These are phyloP conservation scores for Zea luxurians DNA, from an alignment of 176 grass and related monocot species.

Conservation along the genomic window DNA sequence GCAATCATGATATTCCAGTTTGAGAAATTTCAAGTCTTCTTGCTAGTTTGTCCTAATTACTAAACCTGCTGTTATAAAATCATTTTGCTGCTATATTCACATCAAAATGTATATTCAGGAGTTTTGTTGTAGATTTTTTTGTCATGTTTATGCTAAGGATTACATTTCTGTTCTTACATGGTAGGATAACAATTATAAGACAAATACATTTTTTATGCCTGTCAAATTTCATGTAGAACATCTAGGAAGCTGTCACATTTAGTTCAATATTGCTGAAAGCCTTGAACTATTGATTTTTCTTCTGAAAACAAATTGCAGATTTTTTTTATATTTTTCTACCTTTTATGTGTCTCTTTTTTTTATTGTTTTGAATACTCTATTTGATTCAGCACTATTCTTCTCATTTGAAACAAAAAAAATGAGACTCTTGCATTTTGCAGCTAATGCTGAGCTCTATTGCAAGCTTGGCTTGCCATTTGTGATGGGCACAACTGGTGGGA, in stretches of 20 bases:
- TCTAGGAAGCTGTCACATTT: slow-evolving; percentile 8
- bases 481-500: slow-evolving; percentile 91
- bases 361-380: not conserved
- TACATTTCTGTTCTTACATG: slow-evolving; percentile 7
- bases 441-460: slow-evolving; percentile 83
- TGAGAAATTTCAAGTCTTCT: not conserved
- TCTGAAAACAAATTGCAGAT: not conserved
- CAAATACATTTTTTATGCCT: not conserved
- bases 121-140: not conserved
- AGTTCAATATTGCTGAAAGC: slow-evolving; percentile 21
- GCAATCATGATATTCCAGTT: not conserved
- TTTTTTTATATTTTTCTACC: not conserved
- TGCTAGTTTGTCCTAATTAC: not conserved
- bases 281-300: not conserved
- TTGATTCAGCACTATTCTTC: not conserved
- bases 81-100: not conserved
- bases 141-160: not conserved
- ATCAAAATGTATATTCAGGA: slow-evolving; percentile 14
- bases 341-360: not conserved
- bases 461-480: slow-evolving; percentile 92
- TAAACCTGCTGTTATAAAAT: slow-evolving; percentile 7
- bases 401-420: slow-evolving; percentile 20
- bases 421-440: slow-evolving; percentile 43
- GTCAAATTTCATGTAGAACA: not conserved
- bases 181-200: not conserved